A percentile compares a stretch with the other conserved stretches of the same genome.
Conservation (phyloP, 345 rosid species). For the Noccaea caerulescens region DNA sequence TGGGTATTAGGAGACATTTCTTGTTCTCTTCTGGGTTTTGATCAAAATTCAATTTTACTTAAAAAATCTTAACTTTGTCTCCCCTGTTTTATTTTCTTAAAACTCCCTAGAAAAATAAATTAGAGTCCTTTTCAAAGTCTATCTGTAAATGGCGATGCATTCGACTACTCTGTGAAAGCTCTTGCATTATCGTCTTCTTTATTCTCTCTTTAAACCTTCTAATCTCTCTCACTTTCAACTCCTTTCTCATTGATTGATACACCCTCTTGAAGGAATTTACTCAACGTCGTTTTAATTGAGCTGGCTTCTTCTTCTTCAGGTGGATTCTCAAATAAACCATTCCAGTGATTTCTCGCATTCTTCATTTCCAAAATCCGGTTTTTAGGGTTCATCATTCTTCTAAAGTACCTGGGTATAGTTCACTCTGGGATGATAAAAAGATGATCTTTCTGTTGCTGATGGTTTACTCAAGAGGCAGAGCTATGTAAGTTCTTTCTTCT, state of each 20-base stretch:
- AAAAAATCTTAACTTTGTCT: slow-evolving; percentile 42
- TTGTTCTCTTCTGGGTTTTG: slow-evolving; percentile 33
- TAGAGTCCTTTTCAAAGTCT: slow-evolving; percentile 51
- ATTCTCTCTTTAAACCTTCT: slow-evolving; percentile 19
- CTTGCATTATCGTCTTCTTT: slow-evolving; percentile 36
- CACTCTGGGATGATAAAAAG: slow-evolving; percentile 32
- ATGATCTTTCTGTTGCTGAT: slow-evolving; percentile 41
- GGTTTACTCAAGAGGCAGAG: slow-evolving; percentile 46
- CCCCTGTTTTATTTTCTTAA: slow-evolving; percentile 15
- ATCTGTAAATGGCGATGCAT: slow-evolving; percentile 48
- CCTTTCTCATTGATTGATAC: slow-evolving; percentile 38
- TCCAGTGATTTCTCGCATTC: slow-evolving; percentile 35
- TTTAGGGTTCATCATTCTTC: slow-evolving; percentile 34
- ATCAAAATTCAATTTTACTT: slow-evolving; percentile 26
- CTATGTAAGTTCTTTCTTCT: slow-evolving; percentile 52
- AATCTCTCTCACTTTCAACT: slow-evolving; percentile 31
- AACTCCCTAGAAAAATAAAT: background rate
- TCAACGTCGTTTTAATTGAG: slow-evolving; percentile 39
- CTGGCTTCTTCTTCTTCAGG: slow-evolving; percentile 41
- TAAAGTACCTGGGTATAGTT: slow-evolving; percentile 37
- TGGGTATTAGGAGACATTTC: slow-evolving; percentile 23
- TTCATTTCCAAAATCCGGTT: slow-evolving; percentile 18
- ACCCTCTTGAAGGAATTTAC: background rate
- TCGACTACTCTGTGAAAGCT: slow-evolving; percentile 45
- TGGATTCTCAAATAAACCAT: slow-evolving; percentile 7